Conservation (phyloP, 257 asterid genomes). For the Dorcoceras hygrometricum region DNA sequence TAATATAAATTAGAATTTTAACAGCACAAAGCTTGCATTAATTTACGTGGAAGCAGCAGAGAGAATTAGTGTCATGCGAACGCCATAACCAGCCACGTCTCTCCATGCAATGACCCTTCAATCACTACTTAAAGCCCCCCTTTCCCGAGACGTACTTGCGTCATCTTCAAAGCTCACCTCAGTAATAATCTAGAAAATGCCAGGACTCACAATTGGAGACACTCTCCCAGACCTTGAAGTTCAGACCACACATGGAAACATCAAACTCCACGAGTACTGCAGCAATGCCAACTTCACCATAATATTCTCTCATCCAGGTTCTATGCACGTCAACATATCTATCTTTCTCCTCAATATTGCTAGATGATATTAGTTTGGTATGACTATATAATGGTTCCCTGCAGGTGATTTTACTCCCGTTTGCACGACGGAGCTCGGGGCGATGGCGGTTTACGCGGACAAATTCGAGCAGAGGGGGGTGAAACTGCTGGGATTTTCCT, state of each 20-base stretch:
- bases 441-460: constrained; percentile 73
- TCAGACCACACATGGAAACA: background rate
- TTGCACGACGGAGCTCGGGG: constrained; percentile 85
- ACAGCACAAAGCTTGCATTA: no score
- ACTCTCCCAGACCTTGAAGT: background rate
- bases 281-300: constrained; percentile 45
- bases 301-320: constrained; percentile 85
- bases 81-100: no score
- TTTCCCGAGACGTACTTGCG: no score
- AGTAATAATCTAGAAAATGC: background rate
- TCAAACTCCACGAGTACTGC: constrained; percentile 67
- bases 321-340: no score
- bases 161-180: no score
- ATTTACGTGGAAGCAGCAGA: no score
- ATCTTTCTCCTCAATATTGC: background rate
- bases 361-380: no score
- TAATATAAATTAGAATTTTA: no score
- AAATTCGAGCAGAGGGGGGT: constrained; percentile 67
- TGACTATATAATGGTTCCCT: no score
- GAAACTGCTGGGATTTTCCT: constrained; percentile 73
- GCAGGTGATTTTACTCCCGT: constrained; percentile 88
- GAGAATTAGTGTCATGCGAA: no score
- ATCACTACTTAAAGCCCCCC: no score
- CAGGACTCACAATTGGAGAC: background rate
- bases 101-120: no score